Conservation (phyloP, 2,329 filamentous ascomycete species). For the Daldinia sp. region DNA sequence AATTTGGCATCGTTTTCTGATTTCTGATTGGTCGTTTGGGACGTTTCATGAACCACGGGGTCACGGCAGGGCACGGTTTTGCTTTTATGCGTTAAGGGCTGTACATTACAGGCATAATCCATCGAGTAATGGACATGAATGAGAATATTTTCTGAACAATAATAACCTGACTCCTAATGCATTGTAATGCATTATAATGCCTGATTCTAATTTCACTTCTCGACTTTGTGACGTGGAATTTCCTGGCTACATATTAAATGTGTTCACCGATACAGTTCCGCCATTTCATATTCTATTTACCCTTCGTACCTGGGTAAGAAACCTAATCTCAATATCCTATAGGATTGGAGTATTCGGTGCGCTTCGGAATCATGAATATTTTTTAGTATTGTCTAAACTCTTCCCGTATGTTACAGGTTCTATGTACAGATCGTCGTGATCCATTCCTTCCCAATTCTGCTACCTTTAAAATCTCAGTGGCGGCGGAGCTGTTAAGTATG, state of each 20-base stretch:
- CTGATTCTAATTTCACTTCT: not conserved
- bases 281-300: too few species aligned
- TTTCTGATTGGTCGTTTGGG: slow-evolving; percentile 74
- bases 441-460: slow-evolving; percentile 21
- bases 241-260: not conserved
- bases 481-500: slow-evolving; percentile 59
- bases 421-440: slow-evolving; percentile 52
- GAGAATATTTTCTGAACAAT: slow-evolving; percentile 65
- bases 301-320: not conserved
- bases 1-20: slow-evolving; percentile 67
- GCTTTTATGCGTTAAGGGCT: slow-evolving; percentile 71
- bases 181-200: not conserved
- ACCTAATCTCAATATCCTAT: not conserved
- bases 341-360: not conserved
- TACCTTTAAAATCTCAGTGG: slow-evolving; percentile 60
- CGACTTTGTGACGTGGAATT: not conserved
- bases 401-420: slow-evolving; percentile 46
- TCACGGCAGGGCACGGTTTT: slow-evolving; percentile 81
- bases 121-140: slow-evolving; percentile 76
- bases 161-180: slow-evolving; percentile 3
- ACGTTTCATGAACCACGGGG: slow-evolving; percentile 82
- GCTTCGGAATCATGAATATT: not conserved
- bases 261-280: not conserved
- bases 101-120: slow-evolving; percentile 74
- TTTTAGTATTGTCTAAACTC: slow-evolving; percentile 13